Base-by-base conservation (phyloP, 2,329 filamentous ascomycete species). In the Fusarium stilboides region DNA sequence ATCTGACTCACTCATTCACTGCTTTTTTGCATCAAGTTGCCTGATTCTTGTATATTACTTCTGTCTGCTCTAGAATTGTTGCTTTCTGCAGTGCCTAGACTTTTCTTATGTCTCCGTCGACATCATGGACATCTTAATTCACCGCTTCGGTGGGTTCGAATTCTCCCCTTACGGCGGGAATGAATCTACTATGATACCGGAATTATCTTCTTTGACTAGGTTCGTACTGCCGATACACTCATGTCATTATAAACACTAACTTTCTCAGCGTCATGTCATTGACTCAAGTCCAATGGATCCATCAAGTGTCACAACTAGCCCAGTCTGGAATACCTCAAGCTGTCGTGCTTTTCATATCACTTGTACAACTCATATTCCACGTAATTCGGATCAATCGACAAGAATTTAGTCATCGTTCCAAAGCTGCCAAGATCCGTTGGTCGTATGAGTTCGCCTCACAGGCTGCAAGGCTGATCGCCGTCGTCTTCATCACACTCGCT, bases 371-470 rank as follows among this genome's bases (percentile, higher is more conserved):
- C 39, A 66, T 76, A 31, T 74, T 76, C 52, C 75, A 79, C 58
- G 71, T 82, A 28, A 57, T 80, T 50, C 77, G 73, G 42, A 74
- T 78, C 52, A 75, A 77, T 28, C 75, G 76, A 47, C 64, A 71
- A 39, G 74, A 57, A 17, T 63, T 64, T 22, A 54, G 36, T 66
- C 57, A 54, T 56, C 78, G 74, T 57, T 72, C 65, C 49, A 81
- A 78, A 57, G 76, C 80, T 13, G 80, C 82, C 19, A 74, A 77
- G 37, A 77, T 85, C 44, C 77, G 76, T 50, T 80, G 81, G 74
- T 70, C 76, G 0, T 83, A 82, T 69, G 84, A 86, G 62, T 61
- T 85, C 44, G 71, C 75, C 44, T 81, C 81, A 20, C 84, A 86
- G 68, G 66, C 76, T 10, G 70, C 78, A 26, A 79, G 84, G 22